These are phyloP conservation scores for Yamadazyma sp. DNA, from an alignment of 805 yeast species.

Conservation along the genomic window DNA sequence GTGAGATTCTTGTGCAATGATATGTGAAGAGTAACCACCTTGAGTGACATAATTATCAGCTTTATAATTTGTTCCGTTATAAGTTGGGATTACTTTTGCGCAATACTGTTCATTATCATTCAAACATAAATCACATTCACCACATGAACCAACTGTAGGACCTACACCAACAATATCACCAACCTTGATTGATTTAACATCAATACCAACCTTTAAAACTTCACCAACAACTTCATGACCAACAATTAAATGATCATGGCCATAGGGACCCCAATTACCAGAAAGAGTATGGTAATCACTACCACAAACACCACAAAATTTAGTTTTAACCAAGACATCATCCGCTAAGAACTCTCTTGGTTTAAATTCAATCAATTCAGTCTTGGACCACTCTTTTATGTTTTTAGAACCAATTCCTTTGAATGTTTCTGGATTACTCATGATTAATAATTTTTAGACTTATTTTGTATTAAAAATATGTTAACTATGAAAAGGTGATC, in stretches of 20 bases:
- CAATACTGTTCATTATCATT: conserved; percentile 50
- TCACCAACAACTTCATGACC: conserved; percentile 70
- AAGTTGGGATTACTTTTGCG: conserved; percentile 46
- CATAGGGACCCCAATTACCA: conserved; percentile 47
- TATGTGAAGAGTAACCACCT: conserved; percentile 53
- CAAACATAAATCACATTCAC: conserved; percentile 54
- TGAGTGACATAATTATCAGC: conserved; percentile 29
- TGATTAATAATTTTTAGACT: no score
- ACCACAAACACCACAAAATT: conserved; percentile 60
- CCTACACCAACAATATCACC: conserved; percentile 85
- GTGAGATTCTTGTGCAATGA: conserved; percentile 41
- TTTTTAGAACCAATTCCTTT: no score
- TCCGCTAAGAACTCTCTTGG: conserved; percentile 7
- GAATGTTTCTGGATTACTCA: no score
- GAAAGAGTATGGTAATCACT: conserved; percentile 52
- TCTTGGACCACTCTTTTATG: not conserved
- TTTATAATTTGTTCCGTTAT: conserved; percentile 38
- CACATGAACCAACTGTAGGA: conserved; percentile 62
- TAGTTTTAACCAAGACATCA: conserved; percentile 8
- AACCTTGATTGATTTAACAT: conserved; percentile 47
- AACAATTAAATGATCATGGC: conserved; percentile 35
- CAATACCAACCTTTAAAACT: conserved; percentile 56
- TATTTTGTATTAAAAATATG: no score
- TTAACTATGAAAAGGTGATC: no score
- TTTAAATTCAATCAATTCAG: conserved; percentile 3